Base-by-base conservation (phyloP, 352 stramenopile species). In the Phytophthora cryptogea region DNA sequence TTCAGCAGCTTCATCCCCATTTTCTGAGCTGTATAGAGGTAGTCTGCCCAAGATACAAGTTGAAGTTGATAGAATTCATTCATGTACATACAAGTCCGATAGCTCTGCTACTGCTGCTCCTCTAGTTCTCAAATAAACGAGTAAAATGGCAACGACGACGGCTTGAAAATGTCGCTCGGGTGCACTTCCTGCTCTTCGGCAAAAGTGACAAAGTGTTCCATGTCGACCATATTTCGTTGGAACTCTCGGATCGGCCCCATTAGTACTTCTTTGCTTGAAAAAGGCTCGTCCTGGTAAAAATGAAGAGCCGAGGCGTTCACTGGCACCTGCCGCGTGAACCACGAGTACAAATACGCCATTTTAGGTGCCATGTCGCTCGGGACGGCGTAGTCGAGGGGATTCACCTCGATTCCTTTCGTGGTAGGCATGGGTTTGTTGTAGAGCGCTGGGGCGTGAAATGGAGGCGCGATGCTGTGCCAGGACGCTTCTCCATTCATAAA, bases 161-260 rank as follows among this genome's bases (percentile, higher is more conserved):
- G 66, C 23, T 64, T 74, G 52, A 70, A 65, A 20, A 68, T 68
- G 23, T 60, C 48, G 26, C 94, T 66, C 47, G 89, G 89, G 56
- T 97, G 83, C 9, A 73, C 73, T 71, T 97, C 89, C 10, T 89
- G 95, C 61, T 92, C 96, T 59, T 97, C 90, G 3, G 96, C 80
- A 40, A 89, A 82, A 43, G 90, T 82, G 23, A 70, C 60, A 30
- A 58, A 74, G 20, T 61, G 31, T 23, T 74, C 65, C 64, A 74
- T 61, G 23, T 59, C 50, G 23, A 51, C 7, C 68, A 77, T 77
- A 36, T 44, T 49, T 32, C 65, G 35, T 20, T 72, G 61, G n/a
- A 78, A 75, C 23, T 63, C 14, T 8, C 5, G 48, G 11, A 78
- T 75, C 10, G 62, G 66, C 13, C 49, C 44, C 3, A 17, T 33